phyloP scores from a whole-genome alignment of 1,284 basidiomycete genomes.

The Ganoderma resinaceum region DNA sequence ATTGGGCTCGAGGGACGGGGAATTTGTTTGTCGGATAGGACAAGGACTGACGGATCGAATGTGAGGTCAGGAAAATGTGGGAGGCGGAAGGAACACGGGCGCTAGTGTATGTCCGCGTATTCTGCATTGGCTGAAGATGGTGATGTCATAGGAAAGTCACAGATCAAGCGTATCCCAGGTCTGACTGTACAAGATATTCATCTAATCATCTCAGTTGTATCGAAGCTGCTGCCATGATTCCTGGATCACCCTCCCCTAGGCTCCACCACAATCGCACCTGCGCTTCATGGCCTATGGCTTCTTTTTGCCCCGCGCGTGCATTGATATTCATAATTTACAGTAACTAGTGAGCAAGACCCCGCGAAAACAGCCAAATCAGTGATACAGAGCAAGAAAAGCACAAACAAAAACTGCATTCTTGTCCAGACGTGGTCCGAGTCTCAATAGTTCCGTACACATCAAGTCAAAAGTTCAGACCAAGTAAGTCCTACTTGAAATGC shows the following conservation, averaged over 20 bases:
- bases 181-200: too few relatives aligned
- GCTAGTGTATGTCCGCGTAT: background rate
- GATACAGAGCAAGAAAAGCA: background rate
- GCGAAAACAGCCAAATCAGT: background rate
- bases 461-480: background rate
- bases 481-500: conserved; percentile 16
- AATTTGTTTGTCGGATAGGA: background rate
- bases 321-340: too few relatives aligned
- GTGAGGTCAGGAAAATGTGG: background rate
- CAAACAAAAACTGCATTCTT: background rate
- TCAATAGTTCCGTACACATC: background rate
- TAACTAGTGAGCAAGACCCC: too few relatives aligned
- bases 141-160: background rate
- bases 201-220: too few relatives aligned
- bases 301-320: too few relatives aligned
- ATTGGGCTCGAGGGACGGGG: background rate
- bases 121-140: too few relatives aligned
- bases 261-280: too few relatives aligned
- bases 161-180: too few relatives aligned
- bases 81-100: background rate
- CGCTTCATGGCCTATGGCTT: too few relatives aligned
- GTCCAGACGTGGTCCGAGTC: background rate
- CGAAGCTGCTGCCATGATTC: too few relatives aligned
- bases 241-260: too few relatives aligned
- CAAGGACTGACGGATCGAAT: background rate